Conservation (phyloP, 805 yeast genomes). For the Metschnikowia santaceciliae region DNA sequence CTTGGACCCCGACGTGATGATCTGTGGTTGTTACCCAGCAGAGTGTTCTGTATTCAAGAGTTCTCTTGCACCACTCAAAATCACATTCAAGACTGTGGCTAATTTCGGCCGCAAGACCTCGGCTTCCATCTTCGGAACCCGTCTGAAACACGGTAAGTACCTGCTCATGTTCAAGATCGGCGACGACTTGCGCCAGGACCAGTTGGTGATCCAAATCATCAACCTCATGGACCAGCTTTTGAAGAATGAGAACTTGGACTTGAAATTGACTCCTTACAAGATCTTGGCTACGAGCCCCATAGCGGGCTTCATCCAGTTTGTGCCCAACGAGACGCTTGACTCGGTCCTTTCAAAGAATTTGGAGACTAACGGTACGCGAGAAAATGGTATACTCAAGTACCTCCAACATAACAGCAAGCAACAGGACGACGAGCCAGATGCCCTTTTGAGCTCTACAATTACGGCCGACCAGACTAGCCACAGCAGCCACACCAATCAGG, state of each 20-base stretch:
- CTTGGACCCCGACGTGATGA: constrained; percentile 70
- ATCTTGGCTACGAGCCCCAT: constrained; percentile 86
- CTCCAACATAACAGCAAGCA: constrained; percentile 52
- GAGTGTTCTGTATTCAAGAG: constrained; percentile 87
- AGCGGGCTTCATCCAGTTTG: constrained; percentile 91
- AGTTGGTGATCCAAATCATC: constrained; percentile 90
- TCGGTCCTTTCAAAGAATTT: constrained; percentile 52
- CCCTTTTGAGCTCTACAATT: no score
- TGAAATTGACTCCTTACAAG: constrained; percentile 81
- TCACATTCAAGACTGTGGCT: constrained; percentile 61
- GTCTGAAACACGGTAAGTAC: constrained; percentile 44
- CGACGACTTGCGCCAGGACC: constrained; percentile 94
- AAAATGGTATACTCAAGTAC: constrained; percentile 73
- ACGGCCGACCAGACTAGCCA: constrained; percentile 1
- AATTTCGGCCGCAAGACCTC: constrained; percentile 15
- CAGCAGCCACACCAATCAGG: background rate
- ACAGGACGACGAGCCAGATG: constrained; percentile 26
- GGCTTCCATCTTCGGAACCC: constrained; percentile 34
- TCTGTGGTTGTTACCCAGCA: constrained; percentile 74
- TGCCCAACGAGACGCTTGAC: constrained; percentile 89
- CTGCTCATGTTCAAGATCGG: constrained; percentile 93
- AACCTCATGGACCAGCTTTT: constrained; percentile 85
- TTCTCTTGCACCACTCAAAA: constrained; percentile 82
- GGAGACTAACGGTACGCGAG: constrained; percentile 15
- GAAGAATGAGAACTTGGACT: constrained; percentile 84